Conservation (phyloP, 1,284 basidiomycete species). For the Naganishia sp. region DNA sequence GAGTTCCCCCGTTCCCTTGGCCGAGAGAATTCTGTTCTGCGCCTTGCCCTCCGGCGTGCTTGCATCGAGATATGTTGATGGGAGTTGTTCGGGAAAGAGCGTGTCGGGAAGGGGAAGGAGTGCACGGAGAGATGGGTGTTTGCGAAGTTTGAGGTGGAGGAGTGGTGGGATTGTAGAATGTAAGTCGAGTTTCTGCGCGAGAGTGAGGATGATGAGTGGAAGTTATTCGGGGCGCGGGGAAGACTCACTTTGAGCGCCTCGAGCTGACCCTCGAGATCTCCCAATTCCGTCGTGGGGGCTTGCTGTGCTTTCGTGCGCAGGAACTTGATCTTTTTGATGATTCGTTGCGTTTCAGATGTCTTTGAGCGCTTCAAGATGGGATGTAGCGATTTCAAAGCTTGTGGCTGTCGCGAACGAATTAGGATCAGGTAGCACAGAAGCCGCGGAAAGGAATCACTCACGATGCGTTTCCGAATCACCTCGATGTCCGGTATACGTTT, state of each 20-base stretch:
- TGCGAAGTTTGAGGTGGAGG: constrained; percentile 69
- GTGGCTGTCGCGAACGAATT: constrained; percentile 40
- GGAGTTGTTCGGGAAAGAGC: constrained; percentile 44
- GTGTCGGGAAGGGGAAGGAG: constrained; percentile 44
- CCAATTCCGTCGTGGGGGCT: constrained; percentile 50
- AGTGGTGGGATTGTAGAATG: constrained; percentile 65
- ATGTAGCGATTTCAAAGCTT: constrained; percentile 50
- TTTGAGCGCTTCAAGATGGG: constrained; percentile 69
- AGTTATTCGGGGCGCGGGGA: background rate
- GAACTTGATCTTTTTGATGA: constrained; percentile 78
- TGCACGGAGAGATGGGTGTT: constrained; percentile 61
- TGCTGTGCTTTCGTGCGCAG: constrained; percentile 59
- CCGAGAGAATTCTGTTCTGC: constrained; percentile 72
- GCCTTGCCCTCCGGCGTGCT: constrained; percentile 64
- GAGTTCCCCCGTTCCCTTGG: constrained; percentile 69
- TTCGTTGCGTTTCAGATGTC: constrained; percentile 76
- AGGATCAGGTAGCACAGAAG: background rate
- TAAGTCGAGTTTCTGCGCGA: constrained; percentile 62
- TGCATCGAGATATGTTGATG: constrained; percentile 46
- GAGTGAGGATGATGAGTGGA: background rate
- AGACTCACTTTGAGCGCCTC: constrained; percentile 64
- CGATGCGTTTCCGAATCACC: constrained; percentile 42
- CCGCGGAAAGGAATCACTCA: constrained; percentile 33
- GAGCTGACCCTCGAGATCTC: constrained; percentile 67
- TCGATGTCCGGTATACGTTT: constrained; percentile 38